Evolutionary conservation across 768 basidiomycete genomes (phyloP), one percentile per base, ranked within the genome.

Genomic region (Tulasnella calospora): DNA sequence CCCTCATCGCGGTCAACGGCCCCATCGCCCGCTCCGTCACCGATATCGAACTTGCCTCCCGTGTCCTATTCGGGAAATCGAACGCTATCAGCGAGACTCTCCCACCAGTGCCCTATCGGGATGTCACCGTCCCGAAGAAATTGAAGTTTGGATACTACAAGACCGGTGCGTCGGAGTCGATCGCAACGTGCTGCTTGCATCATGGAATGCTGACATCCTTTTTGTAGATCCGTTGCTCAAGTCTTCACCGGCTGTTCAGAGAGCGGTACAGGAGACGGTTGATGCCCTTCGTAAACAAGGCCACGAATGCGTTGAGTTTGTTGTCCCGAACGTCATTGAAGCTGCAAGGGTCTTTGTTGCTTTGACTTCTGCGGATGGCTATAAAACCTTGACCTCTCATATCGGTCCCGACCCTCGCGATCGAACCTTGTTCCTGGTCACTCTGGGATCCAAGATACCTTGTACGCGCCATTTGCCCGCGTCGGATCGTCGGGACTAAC

Each of bases 251-350:
- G 92, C 91, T 0, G 89, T 88, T 81, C 86, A 89, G 79, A 87
- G 95, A 41, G 95, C 94, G 8, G 91, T 96, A 10, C 83, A 89
- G 36, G 90, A 92, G 82, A 89, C 92, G 19, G 89, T 94, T 19
- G 87, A 88, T 6, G 91, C 91, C 0, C 84, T 96, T 72, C 85
- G 87, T 40, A 86, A 84, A 72, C 87, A 88, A 69, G 95, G 95
- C 9, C 94, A 96, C 81, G 94, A 95, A 83, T 93, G 93, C 79
- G 83, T 94, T 36, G 91, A 93, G 82, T 88, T 95, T 80, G 84
- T 86, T 33, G 83, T 83, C 3, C 85, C 92, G 7, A 87, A 89
- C 47, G 75, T 89, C 19, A 41, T 82, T 36, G 85, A 86, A 19
- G 87, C 89, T 0, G 87, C 92, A 83, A 84, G 89, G 78, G 82